phyloP scores from a whole-genome alignment of 106 monocot genomes.

The Phalaenopsis equestris region DNA sequence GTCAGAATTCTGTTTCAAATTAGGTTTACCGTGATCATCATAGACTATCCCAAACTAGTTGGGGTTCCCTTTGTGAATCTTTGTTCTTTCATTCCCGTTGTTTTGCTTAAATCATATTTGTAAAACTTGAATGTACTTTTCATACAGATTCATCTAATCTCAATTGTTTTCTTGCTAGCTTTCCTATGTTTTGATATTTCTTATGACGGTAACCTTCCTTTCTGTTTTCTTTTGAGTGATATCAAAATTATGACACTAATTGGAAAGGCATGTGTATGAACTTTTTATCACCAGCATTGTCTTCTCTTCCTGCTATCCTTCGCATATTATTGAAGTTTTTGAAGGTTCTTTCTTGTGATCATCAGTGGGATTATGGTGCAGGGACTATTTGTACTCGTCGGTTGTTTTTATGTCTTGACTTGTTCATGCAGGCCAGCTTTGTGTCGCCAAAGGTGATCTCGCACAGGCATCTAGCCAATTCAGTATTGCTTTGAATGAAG shows the following conservation, averaged over 20 bases:
- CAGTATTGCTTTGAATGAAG: slow-evolving; percentile 71
- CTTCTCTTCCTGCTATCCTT: background rate
- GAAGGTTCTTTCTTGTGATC: background rate
- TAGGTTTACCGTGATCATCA: background rate
- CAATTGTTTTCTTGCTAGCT: too few species aligned
- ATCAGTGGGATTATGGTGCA: background rate
- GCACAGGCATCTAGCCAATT: slow-evolving; percentile 52
- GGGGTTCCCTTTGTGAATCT: background rate
- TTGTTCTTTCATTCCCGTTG: background rate
- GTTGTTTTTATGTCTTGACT: slow-evolving; percentile 10
- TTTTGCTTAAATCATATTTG: background rate
- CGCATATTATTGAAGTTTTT: background rate
- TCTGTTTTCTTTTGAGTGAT: too few species aligned
- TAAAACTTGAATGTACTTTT: background rate
- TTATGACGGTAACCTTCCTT: too few species aligned
- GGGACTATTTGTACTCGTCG: background rate
- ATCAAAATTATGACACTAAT: too few species aligned
- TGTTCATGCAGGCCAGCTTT: slow-evolving; percentile 69
- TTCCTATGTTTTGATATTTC: too few species aligned
- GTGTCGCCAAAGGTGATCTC: slow-evolving; percentile 69
- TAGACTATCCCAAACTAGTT: background rate
- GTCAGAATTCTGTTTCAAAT: background rate
- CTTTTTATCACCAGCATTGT: background rate
- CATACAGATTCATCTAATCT: background rate
- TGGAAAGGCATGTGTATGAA: background rate